Conservation (phyloP, 345 rosid species). For the Citrus sp. region DNA sequence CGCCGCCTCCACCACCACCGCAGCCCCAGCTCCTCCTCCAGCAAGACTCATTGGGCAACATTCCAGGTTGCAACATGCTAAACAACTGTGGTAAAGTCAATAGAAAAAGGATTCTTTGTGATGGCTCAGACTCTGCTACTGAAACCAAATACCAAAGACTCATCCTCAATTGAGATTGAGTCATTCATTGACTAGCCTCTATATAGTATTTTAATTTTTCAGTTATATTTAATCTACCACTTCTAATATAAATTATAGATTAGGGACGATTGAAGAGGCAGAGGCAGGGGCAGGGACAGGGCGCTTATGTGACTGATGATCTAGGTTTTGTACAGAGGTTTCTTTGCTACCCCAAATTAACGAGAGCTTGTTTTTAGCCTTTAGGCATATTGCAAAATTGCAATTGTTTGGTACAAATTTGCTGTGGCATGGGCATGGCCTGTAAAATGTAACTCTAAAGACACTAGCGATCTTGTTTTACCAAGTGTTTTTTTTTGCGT, state of each 20-base stretch:
- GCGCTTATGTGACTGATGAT: slow-evolving; percentile 19
- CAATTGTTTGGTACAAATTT: background rate
- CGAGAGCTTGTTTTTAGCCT: slow-evolving; percentile 17
- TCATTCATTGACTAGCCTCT: background rate
- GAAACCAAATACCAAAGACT: slow-evolving; percentile 65
- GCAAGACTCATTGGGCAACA: slow-evolving; percentile 41
- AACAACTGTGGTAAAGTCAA: slow-evolving; percentile 45
- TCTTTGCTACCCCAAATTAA: slow-evolving; percentile 27
- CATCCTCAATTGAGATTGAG: slow-evolving; percentile 67
- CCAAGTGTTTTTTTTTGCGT: background rate
- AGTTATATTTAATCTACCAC: slow-evolving; percentile 10
- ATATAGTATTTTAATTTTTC: slow-evolving; percentile 11
- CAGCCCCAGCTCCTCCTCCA: slow-evolving; percentile 31
- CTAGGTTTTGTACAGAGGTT: slow-evolving; percentile 41
- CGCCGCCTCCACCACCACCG: slow-evolving; percentile 40
- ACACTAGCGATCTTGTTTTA: background rate
- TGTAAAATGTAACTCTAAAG: slow-evolving; percentile 8
- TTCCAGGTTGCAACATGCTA: slow-evolving; percentile 21
- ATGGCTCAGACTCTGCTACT: slow-evolving; percentile 50
- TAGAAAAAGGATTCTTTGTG: slow-evolving; percentile 62
- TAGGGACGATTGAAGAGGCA: slow-evolving; percentile 31
- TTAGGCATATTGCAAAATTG: slow-evolving; percentile 12
- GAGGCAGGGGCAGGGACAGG: background rate
- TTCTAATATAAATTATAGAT: slow-evolving; percentile 26
- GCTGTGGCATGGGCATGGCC: background rate